Conservation (phyloP, 495 filamentous ascomycete genomes). For the Hyaloscypha finlandica region DNA sequence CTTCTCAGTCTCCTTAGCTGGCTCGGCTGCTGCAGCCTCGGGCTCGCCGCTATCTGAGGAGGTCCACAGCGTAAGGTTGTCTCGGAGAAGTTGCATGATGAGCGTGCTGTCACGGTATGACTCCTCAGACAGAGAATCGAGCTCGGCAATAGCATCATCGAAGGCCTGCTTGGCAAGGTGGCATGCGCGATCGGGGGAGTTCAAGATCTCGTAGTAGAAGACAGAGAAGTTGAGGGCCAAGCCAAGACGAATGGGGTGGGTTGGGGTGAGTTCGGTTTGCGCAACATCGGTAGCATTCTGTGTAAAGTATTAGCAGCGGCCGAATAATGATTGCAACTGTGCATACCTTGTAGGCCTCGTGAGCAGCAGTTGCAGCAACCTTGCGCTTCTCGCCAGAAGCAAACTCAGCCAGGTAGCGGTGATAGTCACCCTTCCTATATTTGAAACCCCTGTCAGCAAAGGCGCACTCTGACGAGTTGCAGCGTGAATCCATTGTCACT, state of each 20-base stretch:
- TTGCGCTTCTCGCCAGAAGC: slow-evolving; percentile 99
- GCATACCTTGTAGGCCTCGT: slow-evolving; percentile 97
- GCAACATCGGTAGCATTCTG: slow-evolving; percentile 98
- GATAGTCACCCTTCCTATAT: slow-evolving; percentile 98
- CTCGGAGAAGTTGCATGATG: slow-evolving; percentile 99
- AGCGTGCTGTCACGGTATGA: slow-evolving; percentile 99
- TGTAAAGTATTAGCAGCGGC: slow-evolving; percentile 11
- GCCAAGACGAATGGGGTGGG: slow-evolving; percentile 97
- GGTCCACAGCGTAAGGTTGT: slow-evolving; percentile 99
- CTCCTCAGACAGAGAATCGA: slow-evolving; percentile 97
- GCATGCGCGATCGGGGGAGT: slow-evolving; percentile 98
- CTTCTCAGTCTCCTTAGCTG: slow-evolving; percentile 61
- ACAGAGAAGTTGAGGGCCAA: slow-evolving; percentile 99
- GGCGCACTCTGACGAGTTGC: neutral
- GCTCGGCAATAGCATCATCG: slow-evolving; percentile 98
- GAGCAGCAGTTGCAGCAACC: slow-evolving; percentile 90
- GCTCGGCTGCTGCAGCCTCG: slow-evolving; percentile 60
- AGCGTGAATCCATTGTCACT: neutral
- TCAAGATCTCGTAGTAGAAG: slow-evolving; percentile 99
- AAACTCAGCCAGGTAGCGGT: slow-evolving; percentile 99
- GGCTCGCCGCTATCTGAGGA: slow-evolving; percentile 89
- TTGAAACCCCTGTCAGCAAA: slow-evolving; percentile 19
- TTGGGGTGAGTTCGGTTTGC: slow-evolving; percentile 94
- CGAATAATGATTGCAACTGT: neutral
- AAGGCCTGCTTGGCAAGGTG: slow-evolving; percentile 99